Percentiles rank a stretch among this genome's conserved stretches.
These are phyloP conservation scores for Pisolithus thermaeus DNA, from an alignment of 1,284 basidiomycete species.

Conservation along the genomic window DNA sequence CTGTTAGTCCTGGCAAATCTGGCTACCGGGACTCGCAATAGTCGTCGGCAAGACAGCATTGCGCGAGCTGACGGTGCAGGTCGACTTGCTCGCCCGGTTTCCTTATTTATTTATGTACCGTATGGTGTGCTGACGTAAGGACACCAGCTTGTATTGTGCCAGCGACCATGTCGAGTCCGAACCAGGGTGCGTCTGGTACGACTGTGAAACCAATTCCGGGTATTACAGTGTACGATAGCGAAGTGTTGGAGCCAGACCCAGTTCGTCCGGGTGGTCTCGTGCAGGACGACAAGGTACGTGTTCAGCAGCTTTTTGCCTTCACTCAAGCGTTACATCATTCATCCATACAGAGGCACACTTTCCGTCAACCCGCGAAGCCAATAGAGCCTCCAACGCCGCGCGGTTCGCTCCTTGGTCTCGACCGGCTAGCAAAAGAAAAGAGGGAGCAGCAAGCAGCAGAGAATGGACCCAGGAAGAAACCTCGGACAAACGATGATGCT, in stretches of 20 bases:
- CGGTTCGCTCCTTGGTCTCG: constrained; percentile 77
- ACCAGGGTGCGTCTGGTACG: constrained; percentile 56
- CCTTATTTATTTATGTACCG: constrained; percentile 31
- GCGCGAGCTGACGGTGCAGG: background rate
- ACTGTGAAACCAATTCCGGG: constrained; percentile 57
- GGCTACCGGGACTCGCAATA: constrained; percentile 1
- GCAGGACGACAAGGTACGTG: constrained; percentile 52
- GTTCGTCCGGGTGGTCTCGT: constrained; percentile 72
- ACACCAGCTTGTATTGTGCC: constrained; percentile 8
- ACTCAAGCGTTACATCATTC: background rate
- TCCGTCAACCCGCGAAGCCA: constrained; percentile 66
- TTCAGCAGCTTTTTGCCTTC: background rate
- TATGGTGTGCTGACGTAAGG: constrained; percentile 17
- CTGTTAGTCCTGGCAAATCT: constrained; percentile 7
- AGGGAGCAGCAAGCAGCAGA: constrained; percentile 49
- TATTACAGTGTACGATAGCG: constrained; percentile 75
- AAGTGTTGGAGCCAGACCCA: constrained; percentile 77
- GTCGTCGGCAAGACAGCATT: constrained; percentile 16
- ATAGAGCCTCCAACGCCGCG: constrained; percentile 70
- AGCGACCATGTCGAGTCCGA: constrained; percentile 56
- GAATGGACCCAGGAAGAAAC: constrained; percentile 58
- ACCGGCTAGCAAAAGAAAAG: constrained; percentile 85
- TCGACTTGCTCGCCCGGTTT: constrained; percentile 22
- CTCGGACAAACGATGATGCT: constrained; percentile 58
- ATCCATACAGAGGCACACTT: constrained; percentile 55